Evolutionary conservation across 495 filamentous ascomycete genomes (phyloP).

Genomic region (Aspergillus diversus): DNA sequence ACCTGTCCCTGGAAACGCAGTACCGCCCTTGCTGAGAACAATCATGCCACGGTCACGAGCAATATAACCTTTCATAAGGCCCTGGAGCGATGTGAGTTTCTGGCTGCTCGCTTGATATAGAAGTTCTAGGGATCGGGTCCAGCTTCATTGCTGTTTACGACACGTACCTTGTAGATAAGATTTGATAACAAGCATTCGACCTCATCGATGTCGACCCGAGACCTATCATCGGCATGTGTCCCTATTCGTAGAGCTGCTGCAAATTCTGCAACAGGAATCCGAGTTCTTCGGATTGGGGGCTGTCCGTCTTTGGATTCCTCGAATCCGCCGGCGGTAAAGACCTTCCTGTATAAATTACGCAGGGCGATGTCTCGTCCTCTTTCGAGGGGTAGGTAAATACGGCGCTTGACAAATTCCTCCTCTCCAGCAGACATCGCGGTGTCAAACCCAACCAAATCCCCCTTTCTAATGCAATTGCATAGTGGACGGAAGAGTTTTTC

Average conservation of each 20-base stretch:
- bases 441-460: conserved; percentile 84
- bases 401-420: conserved; percentile 87
- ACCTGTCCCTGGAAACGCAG: conserved; percentile 92
- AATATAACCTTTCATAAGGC: conserved; percentile 97
- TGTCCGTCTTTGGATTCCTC: conserved; percentile 72
- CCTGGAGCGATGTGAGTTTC: conserved; percentile 50
- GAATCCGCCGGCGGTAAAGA: conserved; percentile 80
- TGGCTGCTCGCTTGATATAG: neutral
- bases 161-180: conserved; percentile 92
- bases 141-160: neutral
- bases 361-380: conserved; percentile 87
- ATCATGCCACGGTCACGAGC: conserved; percentile 84
- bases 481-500: conserved; percentile 78
- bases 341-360: conserved; percentile 87
- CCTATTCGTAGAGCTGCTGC: conserved; percentile 62
- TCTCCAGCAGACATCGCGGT: conserved; percentile 77
- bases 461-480: conserved; percentile 72
- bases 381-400: conserved; percentile 93
- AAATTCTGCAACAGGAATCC: conserved; percentile 82
- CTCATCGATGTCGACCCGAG: conserved; percentile 81
- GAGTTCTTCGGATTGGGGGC: conserved; percentile 66
- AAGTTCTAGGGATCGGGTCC: neutral
- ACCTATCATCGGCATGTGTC: conserved; percentile 56
- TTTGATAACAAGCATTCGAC: conserved; percentile 94
- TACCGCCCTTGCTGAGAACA: conserved; percentile 83